Base-by-base conservation (phyloP, 768 basidiomycete species). In the Macrolepiota dolichaula region DNA sequence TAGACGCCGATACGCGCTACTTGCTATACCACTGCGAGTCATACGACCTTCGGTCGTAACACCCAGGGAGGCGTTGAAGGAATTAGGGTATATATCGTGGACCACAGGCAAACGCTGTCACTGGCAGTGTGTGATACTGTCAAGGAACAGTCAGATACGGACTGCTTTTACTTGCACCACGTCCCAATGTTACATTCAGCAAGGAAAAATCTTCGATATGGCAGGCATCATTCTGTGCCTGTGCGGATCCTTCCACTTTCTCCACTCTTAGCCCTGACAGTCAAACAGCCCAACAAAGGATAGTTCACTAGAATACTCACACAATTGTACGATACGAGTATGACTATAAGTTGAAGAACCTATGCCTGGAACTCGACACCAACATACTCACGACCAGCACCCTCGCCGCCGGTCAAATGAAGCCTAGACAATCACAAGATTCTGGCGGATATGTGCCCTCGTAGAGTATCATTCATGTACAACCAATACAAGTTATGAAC, bases 301-400 rank as follows among this genome's bases (percentile, higher is more conserved):
- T 22, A 11, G 5, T 22, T 25, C 46, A 24, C 22, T 49, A 49
- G 9, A 24, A 49, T 32, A 49, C 25, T 25, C 47, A 49, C 22
- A 13, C 10, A n/a, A n/a, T 24, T 32, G 7, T 32, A 32, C 29
- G 7, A 7, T 32, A 24, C 12, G 19, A 44, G 3, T 44, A 49
- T 24, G 25, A 49, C 47, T 10, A 27, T 11, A 13, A 11, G 25
- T 24, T 24, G 19, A 72, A 36, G 79, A 75, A 3, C 86, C 87
- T 46, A 94, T 76, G 3, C 84, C 88, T 95, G 96, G 97, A 0
- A 95, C 92, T 98, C 96, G 57, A 98, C 72, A 13, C 90, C 94
- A 0, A 96, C 88, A 72, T 93, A 94, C 69, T 96, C 94, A 65
- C 97, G 98, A n/a, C 78, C 73, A 9, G 81, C n/a, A n/a, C n/a